A percentile compares a stretch with the other conserved stretches of the same genome.
Evolutionary conservation across 345 rosid genomes (phyloP).

Genomic region (Acer campestre): DNA sequence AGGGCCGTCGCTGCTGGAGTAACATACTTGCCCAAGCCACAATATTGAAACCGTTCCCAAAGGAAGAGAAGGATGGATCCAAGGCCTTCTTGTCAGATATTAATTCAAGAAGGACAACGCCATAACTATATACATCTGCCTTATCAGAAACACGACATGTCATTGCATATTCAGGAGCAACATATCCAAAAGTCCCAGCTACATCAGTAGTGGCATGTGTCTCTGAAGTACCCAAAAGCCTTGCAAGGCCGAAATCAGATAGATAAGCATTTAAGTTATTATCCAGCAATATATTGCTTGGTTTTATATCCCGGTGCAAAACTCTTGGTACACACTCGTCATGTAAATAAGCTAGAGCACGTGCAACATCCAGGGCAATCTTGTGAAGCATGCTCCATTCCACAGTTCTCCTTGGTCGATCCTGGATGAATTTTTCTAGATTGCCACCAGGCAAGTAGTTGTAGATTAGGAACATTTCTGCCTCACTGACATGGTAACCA

Average conservation of each 20-base stretch:
- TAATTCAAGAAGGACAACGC: conserved; percentile 55
- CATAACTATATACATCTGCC: conserved; percentile 60
- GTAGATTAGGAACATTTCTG: conserved; percentile 55
- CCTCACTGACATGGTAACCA: conserved; percentile 53
- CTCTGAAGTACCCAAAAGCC: conserved; percentile 57
- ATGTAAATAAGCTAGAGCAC: conserved; percentile 55
- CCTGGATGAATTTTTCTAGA: conserved; percentile 52
- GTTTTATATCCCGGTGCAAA: conserved; percentile 56
- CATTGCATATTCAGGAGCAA: conserved; percentile 64
- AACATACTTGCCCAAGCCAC: conserved; percentile 57
- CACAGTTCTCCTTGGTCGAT: conserved; percentile 40
- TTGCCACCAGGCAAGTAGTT: conserved; percentile 60
- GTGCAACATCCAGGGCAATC: conserved; percentile 57
- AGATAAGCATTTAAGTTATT: conserved; percentile 48
- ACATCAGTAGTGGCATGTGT: conserved; percentile 63
- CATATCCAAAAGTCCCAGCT: conserved; percentile 60
- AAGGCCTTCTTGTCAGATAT: conserved; percentile 54
- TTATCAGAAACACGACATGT: conserved; percentile 59
- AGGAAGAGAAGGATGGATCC: conserved; percentile 55
- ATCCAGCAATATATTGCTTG: conserved; percentile 55
- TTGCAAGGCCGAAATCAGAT: conserved; percentile 60
- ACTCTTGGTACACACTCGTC: conserved; percentile 54
- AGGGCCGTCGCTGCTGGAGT: conserved; percentile 38
- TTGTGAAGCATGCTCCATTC: conserved; percentile 55
- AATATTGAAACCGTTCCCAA: conserved; percentile 54